A percentile compares a stretch with the other conserved stretches of the same genome.
These are phyloP conservation scores for Paramyrothecium sp. DNA, from an alignment of 2,329 filamentous ascomycete species.

Conservation along the genomic window DNA sequence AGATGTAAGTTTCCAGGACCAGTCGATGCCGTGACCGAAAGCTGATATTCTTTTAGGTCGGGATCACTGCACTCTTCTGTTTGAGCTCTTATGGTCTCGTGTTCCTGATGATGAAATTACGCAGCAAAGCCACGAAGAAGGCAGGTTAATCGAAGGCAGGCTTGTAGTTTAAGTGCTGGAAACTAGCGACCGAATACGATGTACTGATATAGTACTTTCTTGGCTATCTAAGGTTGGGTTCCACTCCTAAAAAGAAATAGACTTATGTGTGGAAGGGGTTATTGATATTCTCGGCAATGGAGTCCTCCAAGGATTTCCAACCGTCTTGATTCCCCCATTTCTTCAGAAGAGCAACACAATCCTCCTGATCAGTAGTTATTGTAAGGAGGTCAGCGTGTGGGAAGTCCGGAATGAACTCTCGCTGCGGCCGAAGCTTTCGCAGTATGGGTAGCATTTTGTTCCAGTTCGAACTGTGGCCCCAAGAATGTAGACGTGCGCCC, in stretches of 20 bases:
- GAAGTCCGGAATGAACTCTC: conserved; percentile 10
- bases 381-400: too few species aligned
- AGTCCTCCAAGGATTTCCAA: too few species aligned
- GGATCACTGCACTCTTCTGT: conserved; percentile 17
- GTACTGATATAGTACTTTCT: too few species aligned
- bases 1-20: conserved; percentile 11
- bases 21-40: neutral
- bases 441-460: conserved; percentile 26
- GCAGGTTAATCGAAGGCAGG: neutral
- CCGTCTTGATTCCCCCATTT: too few species aligned
- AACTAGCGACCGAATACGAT: too few species aligned
- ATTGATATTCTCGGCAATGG: too few species aligned
- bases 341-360: too few species aligned
- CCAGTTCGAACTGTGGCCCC: conserved; percentile 19
- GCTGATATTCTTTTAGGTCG: conserved; percentile 7
- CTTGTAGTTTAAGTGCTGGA: too few species aligned
- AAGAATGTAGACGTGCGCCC: conserved; percentile 22
- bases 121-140: conserved; percentile 17
- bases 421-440: conserved; percentile 17
- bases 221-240: too few species aligned
- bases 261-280: too few species aligned
- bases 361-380: too few species aligned
- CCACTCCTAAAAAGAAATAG: too few species aligned
- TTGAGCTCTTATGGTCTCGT: conserved; percentile 17
- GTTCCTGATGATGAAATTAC: conserved; percentile 20